Conservation (phyloP, 495 filamentous ascomycete species). For the Staphylotrichum tortipilum region DNA sequence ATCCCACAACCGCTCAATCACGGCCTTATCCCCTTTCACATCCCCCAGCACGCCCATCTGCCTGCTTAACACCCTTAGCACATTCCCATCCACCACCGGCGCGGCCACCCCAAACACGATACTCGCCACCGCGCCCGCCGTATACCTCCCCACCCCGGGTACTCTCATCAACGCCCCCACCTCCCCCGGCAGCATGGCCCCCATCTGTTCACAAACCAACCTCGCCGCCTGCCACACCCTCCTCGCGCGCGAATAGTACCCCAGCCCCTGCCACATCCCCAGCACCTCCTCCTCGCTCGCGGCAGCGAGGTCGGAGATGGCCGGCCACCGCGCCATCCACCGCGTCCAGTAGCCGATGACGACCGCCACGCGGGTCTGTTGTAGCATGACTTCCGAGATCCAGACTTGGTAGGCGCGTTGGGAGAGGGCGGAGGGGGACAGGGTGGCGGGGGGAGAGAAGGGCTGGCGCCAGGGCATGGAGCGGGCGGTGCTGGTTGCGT, state of each 20-base stretch:
- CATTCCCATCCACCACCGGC: slow-evolving; percentile 44
- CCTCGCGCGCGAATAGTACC: slow-evolving; percentile 39
- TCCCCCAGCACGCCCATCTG: slow-evolving; percentile 35
- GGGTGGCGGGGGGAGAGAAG: slow-evolving; percentile 18
- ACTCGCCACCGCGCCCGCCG: slow-evolving; percentile 37
- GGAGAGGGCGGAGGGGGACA: slow-evolving; percentile 17
- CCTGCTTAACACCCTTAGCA: slow-evolving; percentile 36
- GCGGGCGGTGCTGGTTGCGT: slow-evolving; percentile 23
- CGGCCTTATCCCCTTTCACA: slow-evolving; percentile 30
- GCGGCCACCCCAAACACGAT: slow-evolving; percentile 38
- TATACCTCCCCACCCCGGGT: slow-evolving; percentile 40
- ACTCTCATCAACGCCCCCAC: slow-evolving; percentile 28
- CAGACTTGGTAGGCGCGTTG: slow-evolving; percentile 42
- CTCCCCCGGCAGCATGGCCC: slow-evolving; percentile 25
- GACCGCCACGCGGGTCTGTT: slow-evolving; percentile 41
- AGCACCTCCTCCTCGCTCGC: slow-evolving; percentile 33
- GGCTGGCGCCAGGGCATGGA: slow-evolving; percentile 43
- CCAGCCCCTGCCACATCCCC: slow-evolving; percentile 33
- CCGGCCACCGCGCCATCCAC: slow-evolving; percentile 38
- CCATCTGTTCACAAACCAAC: slow-evolving; percentile 16
- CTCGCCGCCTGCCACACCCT: slow-evolving; percentile 32
- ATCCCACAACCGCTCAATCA: slow-evolving; percentile 34
- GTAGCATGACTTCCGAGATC: slow-evolving; percentile 45
- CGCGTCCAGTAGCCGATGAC: slow-evolving; percentile 38
- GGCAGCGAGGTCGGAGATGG: slow-evolving; percentile 28